These are phyloP conservation scores for Platismatia glauca DNA, from an alignment of 495 filamentous ascomycete species.

Conservation along the genomic window DNA sequence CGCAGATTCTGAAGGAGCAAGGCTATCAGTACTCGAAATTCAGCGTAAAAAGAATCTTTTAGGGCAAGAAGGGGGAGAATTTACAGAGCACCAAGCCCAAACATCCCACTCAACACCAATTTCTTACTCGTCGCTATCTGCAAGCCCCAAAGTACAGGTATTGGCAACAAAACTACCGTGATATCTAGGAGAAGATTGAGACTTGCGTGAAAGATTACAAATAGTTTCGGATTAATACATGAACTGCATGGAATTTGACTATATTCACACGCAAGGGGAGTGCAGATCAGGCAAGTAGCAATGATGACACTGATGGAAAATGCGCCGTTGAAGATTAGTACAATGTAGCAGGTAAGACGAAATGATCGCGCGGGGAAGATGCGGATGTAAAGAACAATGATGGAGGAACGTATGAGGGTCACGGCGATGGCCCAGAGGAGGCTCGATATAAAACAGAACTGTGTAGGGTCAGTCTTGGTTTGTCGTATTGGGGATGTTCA, in stretches of 20 bases:
- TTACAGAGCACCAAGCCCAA: constrained; percentile 19
- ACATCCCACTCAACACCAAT: constrained; percentile 19
- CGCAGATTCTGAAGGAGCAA: constrained; percentile 12
- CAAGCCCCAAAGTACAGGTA: constrained; percentile 36
- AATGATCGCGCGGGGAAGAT: constrained; percentile 31
- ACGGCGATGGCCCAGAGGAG: constrained; percentile 25
- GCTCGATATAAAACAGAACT: constrained; percentile 1
- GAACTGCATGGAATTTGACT: constrained; percentile 18
- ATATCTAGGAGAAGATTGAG: constrained; percentile 32
- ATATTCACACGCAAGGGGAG: constrained; percentile 28
- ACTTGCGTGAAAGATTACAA: constrained; percentile 26
- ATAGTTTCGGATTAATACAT: constrained; percentile 25
- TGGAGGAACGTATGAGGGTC: constrained; percentile 31
- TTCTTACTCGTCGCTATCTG: constrained; percentile 32
- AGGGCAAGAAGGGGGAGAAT: not conserved
- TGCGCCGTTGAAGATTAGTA: constrained; percentile 16
- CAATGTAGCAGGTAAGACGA: constrained; percentile 28
- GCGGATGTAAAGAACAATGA: constrained; percentile 36
- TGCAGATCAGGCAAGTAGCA: constrained; percentile 18
- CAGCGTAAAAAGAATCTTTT: not conserved
- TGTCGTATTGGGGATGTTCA: not conserved
- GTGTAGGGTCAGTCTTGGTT: not conserved
- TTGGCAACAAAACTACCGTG: constrained; percentile 32
- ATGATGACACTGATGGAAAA: constrained; percentile 3
- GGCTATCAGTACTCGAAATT: not conserved